These are phyloP conservation scores for Trichomonascus vanleenenianus DNA, from an alignment of 805 yeast genomes.

Conservation along the genomic window DNA sequence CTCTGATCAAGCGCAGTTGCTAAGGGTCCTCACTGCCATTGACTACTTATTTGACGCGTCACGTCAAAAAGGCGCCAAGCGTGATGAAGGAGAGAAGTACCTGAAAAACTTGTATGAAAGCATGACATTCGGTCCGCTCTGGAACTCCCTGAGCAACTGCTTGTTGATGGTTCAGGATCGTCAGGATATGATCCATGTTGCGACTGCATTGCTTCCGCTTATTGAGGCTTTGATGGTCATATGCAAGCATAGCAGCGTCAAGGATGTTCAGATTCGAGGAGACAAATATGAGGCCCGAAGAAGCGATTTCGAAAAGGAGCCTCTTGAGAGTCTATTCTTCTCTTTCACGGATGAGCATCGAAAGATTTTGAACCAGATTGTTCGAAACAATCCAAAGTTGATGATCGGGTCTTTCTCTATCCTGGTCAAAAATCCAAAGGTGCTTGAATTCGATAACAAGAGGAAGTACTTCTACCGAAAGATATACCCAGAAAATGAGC, in stretches of 20 bases:
- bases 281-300: constrained; percentile 51
- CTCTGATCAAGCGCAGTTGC: constrained; percentile 82
- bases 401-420: constrained; percentile 95
- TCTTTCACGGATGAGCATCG: constrained; percentile 85
- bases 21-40: constrained; percentile 27
- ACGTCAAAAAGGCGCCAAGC: constrained; percentile 1
- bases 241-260: constrained; percentile 75
- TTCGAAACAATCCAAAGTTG: constrained; percentile 78
- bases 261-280: constrained; percentile 46
- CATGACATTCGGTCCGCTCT: constrained; percentile 65
- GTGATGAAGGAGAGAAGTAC: constrained; percentile 11
- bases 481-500: constrained; percentile 38
- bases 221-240: constrained; percentile 93
- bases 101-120: constrained; percentile 44
- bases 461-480: constrained; percentile 74
- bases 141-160: constrained; percentile 79
- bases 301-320: constrained; percentile 63
- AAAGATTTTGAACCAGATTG: constrained; percentile 83
- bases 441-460: constrained; percentile 91
- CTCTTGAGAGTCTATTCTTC: constrained; percentile 71
- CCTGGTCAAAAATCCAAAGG: constrained; percentile 79
- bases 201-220: constrained; percentile 74
- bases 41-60: constrained; percentile 5
- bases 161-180: constrained; percentile 55
- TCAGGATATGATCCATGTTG: constrained; percentile 50